Conservation (phyloP, 257 asterid species). For the Jasminum sambac region DNA sequence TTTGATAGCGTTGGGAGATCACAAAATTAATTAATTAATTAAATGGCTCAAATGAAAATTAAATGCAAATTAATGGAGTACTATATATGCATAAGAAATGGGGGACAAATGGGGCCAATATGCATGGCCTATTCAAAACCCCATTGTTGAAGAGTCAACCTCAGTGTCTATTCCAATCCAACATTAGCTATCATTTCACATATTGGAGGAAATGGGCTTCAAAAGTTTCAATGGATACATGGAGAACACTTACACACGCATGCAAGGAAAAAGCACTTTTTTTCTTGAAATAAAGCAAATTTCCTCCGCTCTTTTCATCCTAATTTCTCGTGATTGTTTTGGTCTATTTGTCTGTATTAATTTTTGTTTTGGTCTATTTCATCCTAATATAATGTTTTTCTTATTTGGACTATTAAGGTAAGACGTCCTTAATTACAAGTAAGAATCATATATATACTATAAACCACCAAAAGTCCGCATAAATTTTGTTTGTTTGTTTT, state of each 20-base stretch:
- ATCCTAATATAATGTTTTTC: no score
- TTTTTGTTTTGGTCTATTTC: neutral
- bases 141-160: constrained; percentile 23
- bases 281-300: constrained; percentile 29
- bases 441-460: no score
- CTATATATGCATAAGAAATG: constrained; percentile 44
- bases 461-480: neutral
- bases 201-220: constrained; percentile 5
- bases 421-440: no score
- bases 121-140: constrained; percentile 28
- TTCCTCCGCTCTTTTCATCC: neutral
- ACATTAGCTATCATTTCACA: constrained; percentile 47
- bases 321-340: neutral
- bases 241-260: constrained; percentile 51
- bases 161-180: constrained; percentile 45
- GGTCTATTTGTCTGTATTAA: neutral
- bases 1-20: no score
- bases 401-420: neutral
- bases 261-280: constrained; percentile 54
- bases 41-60: no score
- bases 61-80: no score
- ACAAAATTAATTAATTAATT: no score
- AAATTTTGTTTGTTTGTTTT: no score
- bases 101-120: constrained; percentile 76
- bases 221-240: constrained; percentile 22